Percentiles rank a stretch among this genome's conserved stretches.
phyloP scores from a whole-genome alignment of 2,329 filamentous ascomycete genomes.

The Knufia petricola region DNA sequence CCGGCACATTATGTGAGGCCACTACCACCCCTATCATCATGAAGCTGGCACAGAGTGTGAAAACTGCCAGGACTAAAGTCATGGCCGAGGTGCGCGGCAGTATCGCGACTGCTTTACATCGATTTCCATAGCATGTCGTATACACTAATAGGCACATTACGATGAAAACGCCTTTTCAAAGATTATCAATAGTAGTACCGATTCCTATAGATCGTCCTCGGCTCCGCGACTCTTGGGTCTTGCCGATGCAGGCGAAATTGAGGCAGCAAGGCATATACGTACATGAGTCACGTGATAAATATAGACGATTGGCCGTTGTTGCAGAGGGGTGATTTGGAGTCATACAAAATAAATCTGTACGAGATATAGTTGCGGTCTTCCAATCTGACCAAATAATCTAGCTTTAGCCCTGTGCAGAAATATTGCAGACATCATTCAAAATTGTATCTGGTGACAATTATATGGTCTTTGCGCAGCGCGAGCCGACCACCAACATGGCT shows the following conservation, averaged over 20 bases:
- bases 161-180: no score
- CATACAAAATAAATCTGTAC: neutral
- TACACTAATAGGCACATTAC: no score
- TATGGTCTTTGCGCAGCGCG: neutral
- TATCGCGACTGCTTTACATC: no score
- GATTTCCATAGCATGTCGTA: no score
- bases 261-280: neutral
- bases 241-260: neutral
- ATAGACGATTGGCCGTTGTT: neutral
- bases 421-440: no score
- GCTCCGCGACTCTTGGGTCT: neutral
- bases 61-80: no score
- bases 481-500: conserved; percentile 15
- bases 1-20: conserved; percentile 44
- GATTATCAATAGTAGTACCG: no score
- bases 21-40: conserved; percentile 10
- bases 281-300: neutral
- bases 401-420: no score
- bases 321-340: neutral
- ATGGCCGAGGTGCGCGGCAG: no score
- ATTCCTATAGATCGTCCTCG: no score
- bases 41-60: neutral
- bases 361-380: neutral
- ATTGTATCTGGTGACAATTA: neutral
- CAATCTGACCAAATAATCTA: neutral